Evolutionary conservation across 106 monocot species (phyloP), one percentile per base, ranked within the genome.

Genomic region (Chionographis japonica): DNA sequence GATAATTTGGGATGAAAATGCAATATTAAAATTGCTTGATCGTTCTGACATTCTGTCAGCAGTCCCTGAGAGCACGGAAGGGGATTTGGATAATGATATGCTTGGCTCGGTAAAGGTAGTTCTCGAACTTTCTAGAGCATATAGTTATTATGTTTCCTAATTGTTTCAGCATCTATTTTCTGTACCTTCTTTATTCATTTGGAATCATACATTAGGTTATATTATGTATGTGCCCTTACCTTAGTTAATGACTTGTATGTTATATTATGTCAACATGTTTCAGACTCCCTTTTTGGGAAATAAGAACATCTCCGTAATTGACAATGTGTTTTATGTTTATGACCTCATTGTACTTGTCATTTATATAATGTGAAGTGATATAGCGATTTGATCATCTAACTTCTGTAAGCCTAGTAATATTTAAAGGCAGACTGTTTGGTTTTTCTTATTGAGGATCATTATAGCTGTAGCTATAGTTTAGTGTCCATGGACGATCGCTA

Each of bases 71-170:
- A 70, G 71, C 67, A 51, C 62, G 17, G 95, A 97, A 78, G 84
- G 39, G 51, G 95, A 95, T 73, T 37, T 83, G 77, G 97, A 92
- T 10, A 89, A 78, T 77, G 97, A 97, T 67, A 84, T 92, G 89
- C 92, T 97, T 80, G 97, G 97, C 14, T 78, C 89, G 41, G 86
- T 97, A 12, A 97, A 97, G 80, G 97, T 89, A 72, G 73, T 68
- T 77, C 2, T 60, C 43, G 39, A 17, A 56, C 16, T 52, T 40
- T 63, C 6, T 66, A 37, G 54, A 52, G 12, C 41, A 20, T n/a
- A 52, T 38, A 35, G 13, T n/a, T 67, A 52, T 50, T 65, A 3
- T 46, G 20, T 36, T 20, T 9, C 59, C 60, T 38, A 35, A 6
- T 39, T 43, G 3, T 49, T n/a, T 58, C 8, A 46, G 8, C 46